These are phyloP conservation scores for Fusarium sp. DNA, from an alignment of 2,329 filamentous ascomycete species.

Conservation along the genomic window DNA sequence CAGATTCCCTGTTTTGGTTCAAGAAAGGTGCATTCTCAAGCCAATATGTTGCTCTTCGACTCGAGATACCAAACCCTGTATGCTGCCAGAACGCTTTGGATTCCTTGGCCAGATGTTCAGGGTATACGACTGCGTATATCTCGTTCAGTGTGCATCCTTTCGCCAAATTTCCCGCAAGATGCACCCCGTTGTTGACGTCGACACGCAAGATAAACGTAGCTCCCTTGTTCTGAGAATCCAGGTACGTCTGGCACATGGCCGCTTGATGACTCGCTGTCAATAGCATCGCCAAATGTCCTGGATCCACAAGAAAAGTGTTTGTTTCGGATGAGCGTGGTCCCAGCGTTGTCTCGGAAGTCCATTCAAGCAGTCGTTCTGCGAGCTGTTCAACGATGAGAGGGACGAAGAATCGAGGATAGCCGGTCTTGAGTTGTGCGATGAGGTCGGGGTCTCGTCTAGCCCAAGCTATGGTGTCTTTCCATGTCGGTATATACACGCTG, in stretches of 20 bases:
- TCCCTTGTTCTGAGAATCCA: constrained; percentile 15
- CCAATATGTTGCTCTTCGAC: constrained; percentile 47
- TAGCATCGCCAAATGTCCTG: constrained; percentile 19
- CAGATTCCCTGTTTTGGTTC: neutral
- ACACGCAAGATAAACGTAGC: constrained; percentile 12
- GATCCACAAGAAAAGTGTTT: neutral
- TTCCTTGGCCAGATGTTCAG: constrained; percentile 27
- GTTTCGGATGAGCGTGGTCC: neutral
- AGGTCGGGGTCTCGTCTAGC: constrained; percentile 40
- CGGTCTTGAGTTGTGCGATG: constrained; percentile 42
- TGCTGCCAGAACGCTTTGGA: constrained; percentile 52
- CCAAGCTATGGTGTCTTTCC: constrained; percentile 47
- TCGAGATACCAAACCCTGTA: constrained; percentile 50
- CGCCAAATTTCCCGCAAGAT: neutral
- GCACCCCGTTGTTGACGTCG: constrained; percentile 11
- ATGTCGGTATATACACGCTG: constrained; percentile 51
- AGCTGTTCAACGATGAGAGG: constrained; percentile 43
- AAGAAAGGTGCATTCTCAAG: constrained; percentile 43
- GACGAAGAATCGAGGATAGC: constrained; percentile 50
- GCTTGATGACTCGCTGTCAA: constrained; percentile 36
- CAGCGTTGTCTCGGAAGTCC: constrained; percentile 3
- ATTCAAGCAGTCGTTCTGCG: constrained; percentile 34
- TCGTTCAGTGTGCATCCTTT: neutral
- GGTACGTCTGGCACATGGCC: constrained; percentile 32
- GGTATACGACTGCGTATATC: constrained; percentile 38